A percentile compares a stretch with the other conserved stretches of the same genome.
Conservation (phyloP, 2,329 filamentous ascomycete species). For the Xylariaceae sp. region DNA sequence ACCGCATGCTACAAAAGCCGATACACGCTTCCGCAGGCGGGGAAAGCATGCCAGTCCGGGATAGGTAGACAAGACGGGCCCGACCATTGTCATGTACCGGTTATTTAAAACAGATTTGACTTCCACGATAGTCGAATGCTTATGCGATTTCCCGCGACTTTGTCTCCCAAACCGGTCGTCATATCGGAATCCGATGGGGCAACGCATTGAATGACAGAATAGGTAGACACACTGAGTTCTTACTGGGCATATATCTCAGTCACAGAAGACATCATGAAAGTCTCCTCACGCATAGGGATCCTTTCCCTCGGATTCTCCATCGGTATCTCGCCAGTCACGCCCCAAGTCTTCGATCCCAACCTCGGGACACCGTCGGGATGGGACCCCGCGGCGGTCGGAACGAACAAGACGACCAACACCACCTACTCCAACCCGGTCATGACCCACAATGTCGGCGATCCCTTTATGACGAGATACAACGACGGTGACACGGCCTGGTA, state of each 20-base stretch:
- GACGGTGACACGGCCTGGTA: conserved; percentile 33
- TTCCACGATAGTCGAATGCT: neutral
- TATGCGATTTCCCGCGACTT: neutral
- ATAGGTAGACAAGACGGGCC: too few relatives aligned
- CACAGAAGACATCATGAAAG: conserved; percentile 9
- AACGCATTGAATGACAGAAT: neutral
- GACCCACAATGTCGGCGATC: conserved; percentile 36
- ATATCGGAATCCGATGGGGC: neutral
- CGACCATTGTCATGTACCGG: too few relatives aligned
- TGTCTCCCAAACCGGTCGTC: neutral
- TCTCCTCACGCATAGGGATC: neutral
- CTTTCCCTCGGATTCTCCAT: conserved; percentile 5
- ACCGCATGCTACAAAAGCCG: too few relatives aligned
- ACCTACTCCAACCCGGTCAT: conserved; percentile 39
- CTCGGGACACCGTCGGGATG: conserved; percentile 27
- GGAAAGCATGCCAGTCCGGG: too few relatives aligned
- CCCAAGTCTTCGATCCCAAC: conserved; percentile 32
- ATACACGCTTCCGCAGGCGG: too few relatives aligned
- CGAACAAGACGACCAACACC: conserved; percentile 33
- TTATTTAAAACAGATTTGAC: too few relatives aligned
- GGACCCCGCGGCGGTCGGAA: conserved; percentile 31
- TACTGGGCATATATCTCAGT: neutral
- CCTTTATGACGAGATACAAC: conserved; percentile 36
- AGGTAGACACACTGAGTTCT: too few relatives aligned
- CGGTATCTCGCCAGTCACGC: conserved; percentile 7